Base-by-base conservation (phyloP, 768 basidiomycete species). In the Punctularia strigosozonata region DNA sequence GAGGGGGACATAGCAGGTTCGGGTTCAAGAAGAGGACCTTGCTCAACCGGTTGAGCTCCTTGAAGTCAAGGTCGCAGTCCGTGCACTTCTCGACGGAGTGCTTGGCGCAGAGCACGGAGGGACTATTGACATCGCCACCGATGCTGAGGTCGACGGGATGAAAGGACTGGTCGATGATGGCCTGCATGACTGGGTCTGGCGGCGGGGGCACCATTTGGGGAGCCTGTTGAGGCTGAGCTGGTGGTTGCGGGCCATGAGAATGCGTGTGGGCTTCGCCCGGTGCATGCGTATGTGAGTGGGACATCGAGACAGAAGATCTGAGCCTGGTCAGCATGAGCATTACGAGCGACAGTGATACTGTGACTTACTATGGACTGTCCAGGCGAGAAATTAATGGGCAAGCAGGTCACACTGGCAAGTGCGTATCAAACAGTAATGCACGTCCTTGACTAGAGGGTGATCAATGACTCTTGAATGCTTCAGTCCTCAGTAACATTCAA, bases 41-140 rank as follows among this genome's bases (percentile, higher is more conserved):
- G 7, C 85, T 69, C 40, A 92, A 71, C 17, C 80, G 75, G 58
- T 94, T 95, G 39, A 91, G 64, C 37, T 61, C 62, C 35, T 69
- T 58, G 59, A 82, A 90, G 61, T 95, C 86, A 2, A 81, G 50
- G 40, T 67, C 68, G 56, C 88, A 91, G 24, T 69, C 65, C 36
- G 70, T 62, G 59, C 89, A 91, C 54, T 79, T 78, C 56, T 86
- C 83, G 36, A 69, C 63, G 44, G 70, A 67, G 64, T 92, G 89
- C 18, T 57, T 51, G 6, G 58, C 61, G 57, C 89, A 94, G 25
- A 80, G 62, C n/a, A n/a, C n/a, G 1, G 73, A 78, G 15, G 64
- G 55, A 18, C 67, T 58, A 44, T 62, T 63, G 45, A 81, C 75
- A 13, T 71, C 62, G 7, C 68, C 67, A 7, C 61, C 64, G 23